These are phyloP conservation scores for Ascochyta viciae-villosae DNA, from an alignment of 2,329 filamentous ascomycete species.

Conservation along the genomic window DNA sequence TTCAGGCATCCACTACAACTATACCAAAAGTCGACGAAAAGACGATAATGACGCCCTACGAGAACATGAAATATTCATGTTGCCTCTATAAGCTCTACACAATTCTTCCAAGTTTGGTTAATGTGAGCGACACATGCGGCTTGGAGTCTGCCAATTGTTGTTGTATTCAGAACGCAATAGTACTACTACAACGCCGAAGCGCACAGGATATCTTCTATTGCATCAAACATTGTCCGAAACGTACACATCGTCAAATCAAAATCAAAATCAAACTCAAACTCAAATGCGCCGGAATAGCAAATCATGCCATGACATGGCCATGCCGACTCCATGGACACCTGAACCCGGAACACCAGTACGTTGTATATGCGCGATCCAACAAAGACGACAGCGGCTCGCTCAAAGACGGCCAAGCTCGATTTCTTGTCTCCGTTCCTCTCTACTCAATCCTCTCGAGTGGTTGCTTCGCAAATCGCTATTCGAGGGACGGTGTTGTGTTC, in stretches of 20 bases:
- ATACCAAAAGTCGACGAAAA: not conserved
- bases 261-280: not conserved
- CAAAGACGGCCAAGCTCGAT: slow-evolving; percentile 48
- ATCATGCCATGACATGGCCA: not conserved
- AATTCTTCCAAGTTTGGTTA: not conserved
- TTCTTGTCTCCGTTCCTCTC: slow-evolving; percentile 50
- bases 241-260: not conserved
- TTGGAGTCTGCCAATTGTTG: not conserved
- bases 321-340: slow-evolving; percentile 18
- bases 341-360: slow-evolving; percentile 21
- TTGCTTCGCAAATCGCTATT: slow-evolving; percentile 34
- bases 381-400: not conserved
- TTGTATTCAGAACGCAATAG: slow-evolving; percentile 4
- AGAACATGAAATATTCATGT: not conserved
- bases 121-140: not conserved
- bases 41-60: not conserved
- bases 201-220: slow-evolving; percentile 13
- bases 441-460: slow-evolving; percentile 45
- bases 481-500: slow-evolving; percentile 34
- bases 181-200: slow-evolving; percentile 17
- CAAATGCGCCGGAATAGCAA: not conserved
- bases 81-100: not conserved
- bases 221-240: slow-evolving; percentile 3
- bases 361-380: slow-evolving; percentile 8
- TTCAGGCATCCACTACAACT: not conserved